Evolutionary conservation across 192 early-diverging fungal species (phyloP).

Genomic region (Neocallimastix lanati): DNA sequence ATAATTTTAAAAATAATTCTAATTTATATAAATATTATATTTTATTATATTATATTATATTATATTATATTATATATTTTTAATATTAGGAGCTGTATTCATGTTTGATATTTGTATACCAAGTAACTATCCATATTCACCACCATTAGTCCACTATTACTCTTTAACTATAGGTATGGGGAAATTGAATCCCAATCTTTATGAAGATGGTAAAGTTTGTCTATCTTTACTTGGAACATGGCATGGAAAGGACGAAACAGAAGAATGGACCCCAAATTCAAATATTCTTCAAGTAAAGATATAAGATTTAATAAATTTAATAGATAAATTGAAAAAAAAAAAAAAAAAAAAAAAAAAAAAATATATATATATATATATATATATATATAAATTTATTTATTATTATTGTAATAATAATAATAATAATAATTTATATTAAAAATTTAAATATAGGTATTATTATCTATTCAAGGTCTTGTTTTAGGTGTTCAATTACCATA

Average conservation of each 20-base stretch:
- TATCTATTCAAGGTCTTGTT: constrained; percentile 36
- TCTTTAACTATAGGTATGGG: constrained; percentile 32
- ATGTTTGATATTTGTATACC: constrained; percentile 35
- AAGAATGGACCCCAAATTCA: constrained; percentile 28
- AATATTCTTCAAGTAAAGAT: constrained; percentile 27
- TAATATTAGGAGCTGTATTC: constrained; percentile 13
- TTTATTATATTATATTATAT: no score
- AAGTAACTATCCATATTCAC: constrained; percentile 20
- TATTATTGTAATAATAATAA: no score
- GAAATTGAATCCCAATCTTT: constrained; percentile 36
- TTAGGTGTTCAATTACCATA: constrained; percentile 26
- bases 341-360: no score
- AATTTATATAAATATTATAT: no score
- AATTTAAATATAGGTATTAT: constrained; percentile 11
- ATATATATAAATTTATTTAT: no score
- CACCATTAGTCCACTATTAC: constrained; percentile 32
- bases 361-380: no score
- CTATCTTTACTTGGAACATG: constrained; percentile 37
- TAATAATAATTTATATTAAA: no score
- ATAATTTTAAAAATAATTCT: no score
- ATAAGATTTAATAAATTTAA: no score
- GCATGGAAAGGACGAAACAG: constrained; percentile 24
- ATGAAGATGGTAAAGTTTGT: constrained; percentile 41
- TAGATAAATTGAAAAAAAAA: no score
- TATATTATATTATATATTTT: no score